These are phyloP conservation scores for Suillus americanus DNA, from an alignment of 768 basidiomycete species.

Conservation along the genomic window DNA sequence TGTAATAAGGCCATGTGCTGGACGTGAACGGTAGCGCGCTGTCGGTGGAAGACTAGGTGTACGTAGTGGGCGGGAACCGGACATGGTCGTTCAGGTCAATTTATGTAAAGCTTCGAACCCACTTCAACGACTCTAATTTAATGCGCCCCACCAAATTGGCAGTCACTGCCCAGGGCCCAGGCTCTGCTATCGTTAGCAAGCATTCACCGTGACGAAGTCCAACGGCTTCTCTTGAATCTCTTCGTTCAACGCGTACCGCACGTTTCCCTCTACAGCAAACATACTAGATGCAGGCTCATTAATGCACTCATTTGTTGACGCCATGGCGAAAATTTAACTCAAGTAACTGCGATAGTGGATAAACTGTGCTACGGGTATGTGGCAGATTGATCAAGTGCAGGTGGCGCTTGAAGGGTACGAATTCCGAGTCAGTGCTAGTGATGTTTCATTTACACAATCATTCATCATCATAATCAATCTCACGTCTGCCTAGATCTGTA, in stretches of 20 bases:
- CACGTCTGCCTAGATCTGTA: neutral
- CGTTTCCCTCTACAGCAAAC: neutral
- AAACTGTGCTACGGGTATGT: neutral
- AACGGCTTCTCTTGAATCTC: neutral
- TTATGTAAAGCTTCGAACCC: neutral
- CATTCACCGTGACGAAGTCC: neutral
- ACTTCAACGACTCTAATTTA: neutral
- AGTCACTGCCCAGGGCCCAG: too few relatives aligned
- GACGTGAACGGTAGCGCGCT: conserved; percentile 9
- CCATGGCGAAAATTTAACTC: neutral
- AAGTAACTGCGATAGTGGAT: neutral
- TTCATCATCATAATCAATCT: neutral
- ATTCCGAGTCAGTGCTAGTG: neutral
- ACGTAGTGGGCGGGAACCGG: neutral
- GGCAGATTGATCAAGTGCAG: neutral
- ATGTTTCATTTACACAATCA: neutral
- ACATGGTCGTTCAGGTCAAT: neutral
- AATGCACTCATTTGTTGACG: neutral
- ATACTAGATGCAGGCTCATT: neutral
- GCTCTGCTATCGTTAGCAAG: neutral
- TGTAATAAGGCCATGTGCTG: conserved; percentile 8
- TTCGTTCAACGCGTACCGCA: neutral
- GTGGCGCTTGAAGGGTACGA: neutral
- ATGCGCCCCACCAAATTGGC: neutral
- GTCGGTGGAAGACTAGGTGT: conserved; percentile 4